Percentiles rank a stretch among this genome's conserved stretches.
phyloP scores from a whole-genome alignment of 2,329 filamentous ascomycete genomes.

The Aspergillus brunneoviolaceus region DNA sequence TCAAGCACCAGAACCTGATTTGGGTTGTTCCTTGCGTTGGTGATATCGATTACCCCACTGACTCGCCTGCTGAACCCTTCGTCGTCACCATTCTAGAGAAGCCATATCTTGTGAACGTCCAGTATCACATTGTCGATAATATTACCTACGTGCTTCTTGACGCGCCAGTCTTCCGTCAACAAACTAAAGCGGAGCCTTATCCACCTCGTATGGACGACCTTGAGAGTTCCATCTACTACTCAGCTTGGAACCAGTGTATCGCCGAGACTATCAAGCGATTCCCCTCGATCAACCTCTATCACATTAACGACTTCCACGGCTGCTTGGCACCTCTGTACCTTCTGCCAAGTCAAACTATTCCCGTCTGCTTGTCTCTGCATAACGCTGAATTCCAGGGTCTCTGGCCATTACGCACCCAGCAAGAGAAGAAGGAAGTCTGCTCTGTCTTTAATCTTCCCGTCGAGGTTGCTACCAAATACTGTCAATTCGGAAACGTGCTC shows the following conservation, averaged over 20 bases:
- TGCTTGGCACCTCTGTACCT: constrained; percentile 63
- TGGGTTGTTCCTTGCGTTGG: constrained; percentile 63
- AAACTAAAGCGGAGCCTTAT: constrained; percentile 62
- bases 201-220: constrained; percentile 68
- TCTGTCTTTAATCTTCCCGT: constrained; percentile 61
- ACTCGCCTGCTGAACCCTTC: constrained; percentile 60
- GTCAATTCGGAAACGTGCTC: constrained; percentile 67
- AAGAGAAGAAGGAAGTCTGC: constrained; percentile 62
- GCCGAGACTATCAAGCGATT: constrained; percentile 62
- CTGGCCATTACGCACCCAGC: constrained; percentile 63
- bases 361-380: constrained; percentile 62
- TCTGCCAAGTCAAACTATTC: constrained; percentile 57
- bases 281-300: constrained; percentile 57
- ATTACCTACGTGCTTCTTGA: constrained; percentile 68
- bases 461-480: constrained; percentile 58
- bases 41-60: constrained; percentile 62
- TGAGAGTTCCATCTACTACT: constrained; percentile 66
- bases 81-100: constrained; percentile 60
- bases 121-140: constrained; percentile 62
- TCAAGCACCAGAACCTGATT: constrained; percentile 63
- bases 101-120: constrained; percentile 60
- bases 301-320: constrained; percentile 66
- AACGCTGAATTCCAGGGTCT: constrained; percentile 68
- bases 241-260: constrained; percentile 68
- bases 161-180: constrained; percentile 63